Conservation (phyloP, 2,329 filamentous ascomycete genomes). For the Calonectria naviculata region DNA sequence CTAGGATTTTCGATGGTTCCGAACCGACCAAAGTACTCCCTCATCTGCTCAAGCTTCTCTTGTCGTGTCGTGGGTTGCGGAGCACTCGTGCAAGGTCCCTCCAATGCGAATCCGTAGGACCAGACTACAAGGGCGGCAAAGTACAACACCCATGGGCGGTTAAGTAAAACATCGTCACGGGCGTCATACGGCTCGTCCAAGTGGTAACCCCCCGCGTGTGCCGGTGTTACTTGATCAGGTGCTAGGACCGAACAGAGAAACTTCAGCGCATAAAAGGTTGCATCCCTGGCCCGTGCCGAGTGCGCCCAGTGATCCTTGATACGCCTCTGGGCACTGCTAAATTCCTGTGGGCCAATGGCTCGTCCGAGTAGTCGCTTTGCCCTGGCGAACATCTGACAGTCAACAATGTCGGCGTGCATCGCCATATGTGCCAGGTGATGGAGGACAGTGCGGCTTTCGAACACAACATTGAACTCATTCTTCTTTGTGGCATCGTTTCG, state of each 20-base stretch:
- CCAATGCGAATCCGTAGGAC: conserved; percentile 92
- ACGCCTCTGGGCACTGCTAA: conserved; percentile 80
- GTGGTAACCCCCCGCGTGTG: conserved; percentile 51
- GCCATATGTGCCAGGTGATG: conserved; percentile 98
- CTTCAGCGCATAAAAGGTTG: conserved; percentile 90
- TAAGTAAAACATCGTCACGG: conserved; percentile 88
- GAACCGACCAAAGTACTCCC: conserved; percentile 78
- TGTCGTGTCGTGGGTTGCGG: conserved; percentile 67
- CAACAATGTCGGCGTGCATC: conserved; percentile 97
- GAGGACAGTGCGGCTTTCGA: conserved; percentile 88
- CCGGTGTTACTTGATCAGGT: conserved; percentile 54
- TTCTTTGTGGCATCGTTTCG: conserved; percentile 67
- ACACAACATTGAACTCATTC: conserved; percentile 73
- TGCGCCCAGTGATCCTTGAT: conserved; percentile 94
- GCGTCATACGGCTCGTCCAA: conserved; percentile 76
- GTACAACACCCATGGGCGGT: conserved; percentile 95
- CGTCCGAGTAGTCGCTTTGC: conserved; percentile 87
- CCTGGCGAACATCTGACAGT: conserved; percentile 94
- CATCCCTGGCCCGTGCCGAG: conserved; percentile 87
- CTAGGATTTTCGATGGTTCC: conserved; percentile 80
- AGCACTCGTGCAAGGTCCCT: conserved; percentile 74
- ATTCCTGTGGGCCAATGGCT: conserved; percentile 84
- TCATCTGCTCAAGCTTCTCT: conserved; percentile 82
- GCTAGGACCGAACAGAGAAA: conserved; percentile 89
- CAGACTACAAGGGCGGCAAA: conserved; percentile 93